phyloP scores from a whole-genome alignment of 768 basidiomycete genomes.

The Suillus variegatus region DNA sequence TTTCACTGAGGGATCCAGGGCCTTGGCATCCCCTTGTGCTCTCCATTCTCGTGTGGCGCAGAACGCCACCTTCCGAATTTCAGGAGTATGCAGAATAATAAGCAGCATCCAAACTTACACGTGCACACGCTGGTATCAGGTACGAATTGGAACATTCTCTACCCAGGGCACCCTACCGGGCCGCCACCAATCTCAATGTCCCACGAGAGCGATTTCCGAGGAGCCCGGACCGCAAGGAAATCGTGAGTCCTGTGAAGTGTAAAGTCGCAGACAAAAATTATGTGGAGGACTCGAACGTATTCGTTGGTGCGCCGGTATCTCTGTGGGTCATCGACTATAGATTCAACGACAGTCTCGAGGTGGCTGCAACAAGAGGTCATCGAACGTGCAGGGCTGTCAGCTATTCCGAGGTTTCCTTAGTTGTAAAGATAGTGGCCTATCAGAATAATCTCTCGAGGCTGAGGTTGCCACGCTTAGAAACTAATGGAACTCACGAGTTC shows the following conservation, averaged over 20 bases:
- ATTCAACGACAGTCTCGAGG: background rate
- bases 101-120: background rate
- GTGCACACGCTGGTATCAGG: slow-evolving; percentile 29
- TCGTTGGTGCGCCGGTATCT: background rate
- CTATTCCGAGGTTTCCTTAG: background rate
- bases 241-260: background rate
- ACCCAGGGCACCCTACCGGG: slow-evolving; percentile 42
- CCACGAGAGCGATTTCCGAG: background rate
- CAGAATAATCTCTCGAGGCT: background rate
- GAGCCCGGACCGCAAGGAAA: background rate
- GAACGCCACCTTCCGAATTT: slow-evolving; percentile 28
- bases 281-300: background rate
- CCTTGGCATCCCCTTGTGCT: slow-evolving; percentile 38
- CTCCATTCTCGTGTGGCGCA: slow-evolving; percentile 35
- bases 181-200: background rate
- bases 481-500: background rate
- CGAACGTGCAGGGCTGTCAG: background rate
- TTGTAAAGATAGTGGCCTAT: slow-evolving; percentile 12
- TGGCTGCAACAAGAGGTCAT: background rate
- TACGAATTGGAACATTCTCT: slow-evolving; percentile 36
- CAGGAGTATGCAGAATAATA: slow-evolving; percentile 28
- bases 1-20: slow-evolving; percentile 35
- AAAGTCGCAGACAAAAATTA: background rate
- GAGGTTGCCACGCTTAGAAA: background rate
- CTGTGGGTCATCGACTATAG: background rate